These are phyloP conservation scores for Coniferiporia weirii DNA, from an alignment of 1,284 basidiomycete species.

Conservation along the genomic window DNA sequence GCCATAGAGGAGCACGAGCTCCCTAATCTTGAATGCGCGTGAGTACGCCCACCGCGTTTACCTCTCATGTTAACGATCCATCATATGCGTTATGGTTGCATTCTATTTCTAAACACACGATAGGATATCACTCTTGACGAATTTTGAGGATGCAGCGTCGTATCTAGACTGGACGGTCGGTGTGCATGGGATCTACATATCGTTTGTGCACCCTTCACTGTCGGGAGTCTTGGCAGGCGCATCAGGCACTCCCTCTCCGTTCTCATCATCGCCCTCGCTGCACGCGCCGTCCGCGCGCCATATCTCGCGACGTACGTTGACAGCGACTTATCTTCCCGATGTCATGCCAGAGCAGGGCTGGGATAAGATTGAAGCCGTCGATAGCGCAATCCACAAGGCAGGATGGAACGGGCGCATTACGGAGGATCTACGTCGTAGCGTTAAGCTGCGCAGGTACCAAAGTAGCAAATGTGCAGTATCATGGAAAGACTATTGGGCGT, in stretches of 20 bases:
- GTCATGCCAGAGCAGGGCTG: slow-evolving; percentile 92
- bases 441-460: slow-evolving; percentile 83
- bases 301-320: slow-evolving; percentile 56
- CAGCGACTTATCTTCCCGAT: slow-evolving; percentile 93
- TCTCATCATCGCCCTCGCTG: slow-evolving; percentile 58
- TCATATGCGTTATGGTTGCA: slow-evolving; percentile 5
- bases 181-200: slow-evolving; percentile 88
- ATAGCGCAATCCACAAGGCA: slow-evolving; percentile 90
- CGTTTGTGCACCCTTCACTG: slow-evolving; percentile 75
- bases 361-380: slow-evolving; percentile 84
- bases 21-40: slow-evolving; percentile 80
- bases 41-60: slow-evolving; percentile 29
- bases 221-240: slow-evolving; percentile 35
- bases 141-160: slow-evolving; percentile 81
- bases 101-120: background rate
- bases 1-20: slow-evolving; percentile 77
- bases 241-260: slow-evolving; percentile 49
- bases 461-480: slow-evolving; percentile 67
- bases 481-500: slow-evolving; percentile 76
- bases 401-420: slow-evolving; percentile 83
- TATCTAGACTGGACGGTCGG: slow-evolving; percentile 94
- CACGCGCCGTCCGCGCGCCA: slow-evolving; percentile 35
- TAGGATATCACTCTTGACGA: slow-evolving; percentile 87
- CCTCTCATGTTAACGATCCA: slow-evolving; percentile 5
- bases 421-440: slow-evolving; percentile 72